These are phyloP conservation scores for Amborella trichopoda DNA, from an alignment of 164 flowering plant genomes.

Conservation along the genomic window DNA sequence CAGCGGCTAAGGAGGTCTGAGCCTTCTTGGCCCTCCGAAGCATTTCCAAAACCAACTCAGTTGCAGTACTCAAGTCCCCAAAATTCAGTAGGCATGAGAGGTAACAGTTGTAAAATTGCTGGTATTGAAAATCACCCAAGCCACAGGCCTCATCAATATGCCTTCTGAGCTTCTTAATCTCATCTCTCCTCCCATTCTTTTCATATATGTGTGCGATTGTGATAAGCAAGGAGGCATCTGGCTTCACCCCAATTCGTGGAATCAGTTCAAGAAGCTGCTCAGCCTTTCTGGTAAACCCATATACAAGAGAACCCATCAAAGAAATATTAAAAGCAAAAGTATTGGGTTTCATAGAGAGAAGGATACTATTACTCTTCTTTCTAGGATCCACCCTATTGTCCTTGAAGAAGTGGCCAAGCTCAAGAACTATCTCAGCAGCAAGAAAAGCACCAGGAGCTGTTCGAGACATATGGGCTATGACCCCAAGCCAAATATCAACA, in stretches of 20 bases:
- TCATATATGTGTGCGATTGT: conserved; percentile 81
- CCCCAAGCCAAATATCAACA: conserved; percentile 69
- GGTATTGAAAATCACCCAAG: conserved; percentile 48
- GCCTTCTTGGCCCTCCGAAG: conserved; percentile 69
- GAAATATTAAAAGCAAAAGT: conserved; percentile 49
- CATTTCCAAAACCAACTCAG: conserved; percentile 78
- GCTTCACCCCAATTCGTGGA: conserved; percentile 63
- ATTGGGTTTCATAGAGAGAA: conserved; percentile 87
- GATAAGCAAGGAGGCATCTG: conserved; percentile 42
- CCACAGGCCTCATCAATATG: conserved; percentile 53
- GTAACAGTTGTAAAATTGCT: conserved; percentile 77
- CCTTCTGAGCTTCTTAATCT: conserved; percentile 76
- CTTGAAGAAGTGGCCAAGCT: conserved; percentile 75
- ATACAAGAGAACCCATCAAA: conserved; percentile 65
- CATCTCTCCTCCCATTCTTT: conserved; percentile 83
- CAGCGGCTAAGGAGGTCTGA: conserved; percentile 46
- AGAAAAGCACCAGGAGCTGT: conserved; percentile 65
- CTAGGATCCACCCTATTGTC: conserved; percentile 78
- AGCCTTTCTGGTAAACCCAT: conserved; percentile 72
- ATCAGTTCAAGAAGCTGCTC: conserved; percentile 86
- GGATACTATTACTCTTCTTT: conserved; percentile 63
- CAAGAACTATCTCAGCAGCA: conserved; percentile 74
- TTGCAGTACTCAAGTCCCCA: conserved; percentile 76
- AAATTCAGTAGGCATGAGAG: conserved; percentile 84
- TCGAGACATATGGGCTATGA: conserved; percentile 62